Evolutionary conservation across 768 basidiomycete genomes (phyloP), one percentile per base, ranked within the genome.

Genomic region (Nidularia sp.): DNA sequence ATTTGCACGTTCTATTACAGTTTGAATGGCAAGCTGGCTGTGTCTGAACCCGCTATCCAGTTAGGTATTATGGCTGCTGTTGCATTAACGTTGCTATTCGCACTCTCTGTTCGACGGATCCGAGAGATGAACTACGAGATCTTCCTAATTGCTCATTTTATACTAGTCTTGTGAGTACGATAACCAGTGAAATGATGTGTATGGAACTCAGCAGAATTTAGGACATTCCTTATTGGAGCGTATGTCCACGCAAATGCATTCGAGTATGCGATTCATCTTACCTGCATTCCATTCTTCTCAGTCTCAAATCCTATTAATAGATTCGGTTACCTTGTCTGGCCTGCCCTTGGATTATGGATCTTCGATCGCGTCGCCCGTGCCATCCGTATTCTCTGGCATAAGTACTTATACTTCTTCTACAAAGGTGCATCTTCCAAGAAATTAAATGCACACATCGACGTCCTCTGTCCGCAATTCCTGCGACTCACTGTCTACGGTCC

Each of bases 291-390:
- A 29, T 48, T 12, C 12, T n/a, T 48, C 33, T 31, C 8, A 33
- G 3, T 31, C 32, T 33, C 25, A 12, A 25, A 33, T 34, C n/a
- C 3, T 13, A 48, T 48, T 22, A 9, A 33, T 32, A 75, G 70
- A 33, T 60, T 63, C 18, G 61, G 71, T 18, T 55, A 62, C 41
- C 62, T 62, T 34, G 76, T 71, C 50, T 83, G 76, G 75, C 79
- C 80, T 3, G 65, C 73, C 0, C 70, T 84, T 55, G 50, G 77
- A 49, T 53, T 84, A 53, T 84, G 81, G 81, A 78, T 67, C 0
- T 55, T 84, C 43, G 84, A 86, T 59, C 75, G 80, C 36, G 50
- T 72, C 18, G 55, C 82, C 47, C 79, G 83, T 12, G 7, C 71
- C n/a, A 50, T 68, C 12, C 78, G 82, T 7, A 59, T 81, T 4